Base-by-base conservation (phyloP, 2,329 filamentous ascomycete genomes). In the Camillea tinctor region DNA sequence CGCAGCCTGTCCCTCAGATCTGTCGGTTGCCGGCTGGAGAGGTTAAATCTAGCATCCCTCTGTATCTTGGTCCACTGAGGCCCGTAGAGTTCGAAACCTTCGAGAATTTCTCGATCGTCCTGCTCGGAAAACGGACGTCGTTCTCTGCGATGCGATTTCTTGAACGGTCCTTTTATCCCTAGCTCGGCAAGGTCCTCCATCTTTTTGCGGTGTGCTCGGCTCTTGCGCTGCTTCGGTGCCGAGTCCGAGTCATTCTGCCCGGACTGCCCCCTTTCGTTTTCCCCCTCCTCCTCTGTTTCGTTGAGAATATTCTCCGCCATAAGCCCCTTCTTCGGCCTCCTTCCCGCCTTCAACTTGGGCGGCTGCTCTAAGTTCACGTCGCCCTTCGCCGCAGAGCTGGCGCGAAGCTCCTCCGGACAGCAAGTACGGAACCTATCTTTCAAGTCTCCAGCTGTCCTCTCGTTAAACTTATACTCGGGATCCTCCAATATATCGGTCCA, bases 341-440 rank as follows among this genome's bases (percentile, higher is more conserved):
- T 70, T 53, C 70, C 75, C 21, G 72, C 60, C 53, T 55, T 65
- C 7, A 60, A 53, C 13, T 55, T 58, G 3, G 65, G 56, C 20
- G 63, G 66, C 44, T 62, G 70, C 60, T 66, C 68, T 48, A 60
- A 70, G 55, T 36, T 60, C 54, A 30, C 68, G 56, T 70, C 71
- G 55, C 72, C 74, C 62, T 72, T 77, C 11, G 60, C 65, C 17
- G 70, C 62, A 20, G 66, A 58, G 22, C 76, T 78, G 22, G 75
- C 75, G 53, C 83, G 80, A 44, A 88, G 77, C 70, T 88, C 86
- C 36, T 81, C 80, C 0, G 86, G 86, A 62, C 86, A 88, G 69
- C 86, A 88, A 3, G 86, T 89, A 54, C 86, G 80, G 68, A 88
- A 89, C 13, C 87, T 79, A 70, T 89, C 86, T 70, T 89, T 89